Evolutionary conservation across 139 green algal species (phyloP), one percentile per base, ranked within the genome.

Genomic region (Tetradesmus obliquus): DNA sequence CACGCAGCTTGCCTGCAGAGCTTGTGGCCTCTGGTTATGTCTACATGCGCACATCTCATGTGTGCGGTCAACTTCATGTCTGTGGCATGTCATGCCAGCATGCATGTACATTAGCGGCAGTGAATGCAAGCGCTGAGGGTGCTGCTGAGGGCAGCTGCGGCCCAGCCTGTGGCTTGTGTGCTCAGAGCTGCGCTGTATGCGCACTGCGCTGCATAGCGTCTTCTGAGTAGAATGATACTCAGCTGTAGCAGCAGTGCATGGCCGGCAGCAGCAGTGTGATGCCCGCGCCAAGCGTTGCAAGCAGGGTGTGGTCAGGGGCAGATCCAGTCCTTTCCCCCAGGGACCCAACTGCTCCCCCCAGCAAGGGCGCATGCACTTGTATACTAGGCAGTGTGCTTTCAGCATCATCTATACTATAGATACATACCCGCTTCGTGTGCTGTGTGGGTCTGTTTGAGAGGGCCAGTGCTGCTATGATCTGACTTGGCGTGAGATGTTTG

Each of bases 361-460:
- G 81, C 32, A 32, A 58, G 24, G 81, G 81, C 81, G 53, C 81
- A 45, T 86, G 81, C 81, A 86, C 81, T 69, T 86, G 81, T 58
- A 86, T 58, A 60, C 10, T 86, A 86, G 53, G 81, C 45, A 86
- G 32, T n/a, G 13, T 10, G 17, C 66, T 76, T 76, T 45, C 32
- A 45, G 32, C 32, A 19, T 71, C 60, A 20, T 71, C 15, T 71
- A 71, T 20, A 10, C 2, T 71, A 71, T 13, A 71, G n/a, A 76
- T 5, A 3, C n/a, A 76, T 19, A 76, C 66, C 19, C 19, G 60
- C 66, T 24, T 76, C 17, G 15, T 3, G 17, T 24, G n/a, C 15
- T 1, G 5, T 17, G 7, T 9, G 66, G 15, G 66, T 76, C n/a
- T 13, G 8, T 66, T 13, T 66, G 7, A 13, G 57, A 66, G 6